These are phyloP conservation scores for Trichoderma harzianum DNA, from an alignment of 2,329 filamentous ascomycete genomes.

Conservation along the genomic window DNA sequence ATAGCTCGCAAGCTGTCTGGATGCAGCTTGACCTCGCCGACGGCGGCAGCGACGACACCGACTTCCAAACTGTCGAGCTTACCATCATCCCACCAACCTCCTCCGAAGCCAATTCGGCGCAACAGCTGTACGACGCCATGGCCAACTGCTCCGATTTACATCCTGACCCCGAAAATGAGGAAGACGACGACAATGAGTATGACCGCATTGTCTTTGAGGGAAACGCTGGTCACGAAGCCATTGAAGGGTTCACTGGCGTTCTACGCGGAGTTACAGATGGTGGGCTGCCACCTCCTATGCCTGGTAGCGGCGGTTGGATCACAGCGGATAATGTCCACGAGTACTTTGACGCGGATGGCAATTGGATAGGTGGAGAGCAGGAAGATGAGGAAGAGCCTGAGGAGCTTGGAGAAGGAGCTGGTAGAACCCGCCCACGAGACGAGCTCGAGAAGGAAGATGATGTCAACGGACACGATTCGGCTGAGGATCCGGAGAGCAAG, in stretches of 20 bases:
- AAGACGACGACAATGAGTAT: slow-evolving; percentile 54
- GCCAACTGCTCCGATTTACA: slow-evolving; percentile 73
- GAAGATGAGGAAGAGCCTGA: slow-evolving; percentile 38
- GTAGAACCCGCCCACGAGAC: slow-evolving; percentile 37
- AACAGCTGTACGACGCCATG: slow-evolving; percentile 63
- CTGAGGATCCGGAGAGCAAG: slow-evolving; percentile 45
- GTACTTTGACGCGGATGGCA: slow-evolving; percentile 77
- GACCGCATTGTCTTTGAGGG: slow-evolving; percentile 58
- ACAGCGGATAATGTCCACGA: slow-evolving; percentile 87
- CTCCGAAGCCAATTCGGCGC: slow-evolving; percentile 23
- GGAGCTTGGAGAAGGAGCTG: slow-evolving; percentile 62
- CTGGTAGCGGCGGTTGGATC: slow-evolving; percentile 78
- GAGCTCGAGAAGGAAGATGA: slow-evolving; percentile 48
- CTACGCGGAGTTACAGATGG: slow-evolving; percentile 46
- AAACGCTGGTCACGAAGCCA: slow-evolving; percentile 44
- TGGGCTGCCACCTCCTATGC: slow-evolving; percentile 62
- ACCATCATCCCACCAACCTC: slow-evolving; percentile 55
- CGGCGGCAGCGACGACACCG: slow-evolving; percentile 57
- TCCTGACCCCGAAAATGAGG: slow-evolving; percentile 63
- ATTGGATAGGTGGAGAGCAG: slow-evolving; percentile 58
- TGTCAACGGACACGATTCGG: slow-evolving; percentile 42
- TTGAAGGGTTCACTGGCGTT: slow-evolving; percentile 57
- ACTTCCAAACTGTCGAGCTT: slow-evolving; percentile 64
- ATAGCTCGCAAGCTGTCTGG: slow-evolving; percentile 52
- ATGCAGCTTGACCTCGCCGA: slow-evolving; percentile 66